Evolutionary conservation across 371 early-diverging fungal genomes (phyloP), one percentile per base, ranked within the genome.

Genomic region (Smittium mucronatum): DNA sequence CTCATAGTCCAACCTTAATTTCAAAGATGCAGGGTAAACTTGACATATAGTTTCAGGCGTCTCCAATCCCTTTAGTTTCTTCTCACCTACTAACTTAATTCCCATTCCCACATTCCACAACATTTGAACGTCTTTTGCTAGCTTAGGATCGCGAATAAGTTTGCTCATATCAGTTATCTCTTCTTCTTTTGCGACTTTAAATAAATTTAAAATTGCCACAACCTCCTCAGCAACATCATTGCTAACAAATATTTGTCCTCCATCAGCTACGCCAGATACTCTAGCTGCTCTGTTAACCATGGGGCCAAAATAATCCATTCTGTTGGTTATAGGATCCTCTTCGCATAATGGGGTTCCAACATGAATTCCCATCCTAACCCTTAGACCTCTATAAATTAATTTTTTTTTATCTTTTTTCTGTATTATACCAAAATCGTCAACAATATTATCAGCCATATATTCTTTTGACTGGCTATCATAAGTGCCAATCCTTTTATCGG

Each of bases 251-350:
- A 94, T 92, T 72, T 96, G 95, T 2, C 97, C 97, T 34, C 94
- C 97, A 71, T 94, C 93, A 0, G 95, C 93, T 1, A 88, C 88
- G 31, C 86, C 87, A 70, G 91, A 88, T 60, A 95, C 88, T 63
- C 95, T 85, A 35, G 93, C 88, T 17, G 94, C 88, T 11, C 92
- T 84, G 75, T 93, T 95, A 29, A 94, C 95, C 81, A 93, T 89
- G 1, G 93, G 93, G 0, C 97, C 97, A 83, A 93, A 94, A 75
- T 95, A 96, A 79, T 95, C 97, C 94, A 96, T 94, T 57, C 95
- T 87, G 31, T 87, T 83, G 25, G 94, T 94, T 58, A 92, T 85
- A 0, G 93, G 93, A 72, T 94, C 94, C 28, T 87, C 87, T 71
- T 97, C 95, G 67, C 90, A 91, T 2, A 94, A 89, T 1, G 95